Conservation (phyloP, 257 asterid genomes). For the Eucommia ulmoides region DNA sequence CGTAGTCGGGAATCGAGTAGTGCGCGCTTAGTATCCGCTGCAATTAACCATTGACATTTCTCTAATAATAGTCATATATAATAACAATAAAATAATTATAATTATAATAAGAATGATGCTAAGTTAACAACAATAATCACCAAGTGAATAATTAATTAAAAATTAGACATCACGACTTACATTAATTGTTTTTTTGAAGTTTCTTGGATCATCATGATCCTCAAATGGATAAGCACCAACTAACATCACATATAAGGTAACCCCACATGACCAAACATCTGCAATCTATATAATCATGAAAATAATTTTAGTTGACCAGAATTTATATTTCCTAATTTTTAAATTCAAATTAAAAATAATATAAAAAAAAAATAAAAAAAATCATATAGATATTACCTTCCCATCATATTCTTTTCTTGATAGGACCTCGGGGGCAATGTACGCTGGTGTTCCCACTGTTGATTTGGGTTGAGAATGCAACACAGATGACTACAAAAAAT, state of each 20-base stretch:
- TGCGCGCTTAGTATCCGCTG: slow-evolving; percentile 87
- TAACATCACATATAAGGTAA: slow-evolving; percentile 82
- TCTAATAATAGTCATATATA: too few species aligned
- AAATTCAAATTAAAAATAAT: too few species aligned
- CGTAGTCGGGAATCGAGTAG: slow-evolving; percentile 76
- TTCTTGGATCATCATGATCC: too few species aligned
- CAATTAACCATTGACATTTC: too few species aligned
- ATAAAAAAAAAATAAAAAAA: neutral
- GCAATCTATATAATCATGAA: slow-evolving; percentile 45
- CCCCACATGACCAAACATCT: slow-evolving; percentile 99
- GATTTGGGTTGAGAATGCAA: slow-evolving; percentile 92
- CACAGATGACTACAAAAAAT: slow-evolving; percentile 49
- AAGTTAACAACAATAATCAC: neutral
- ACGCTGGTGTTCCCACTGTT: too few species aligned
- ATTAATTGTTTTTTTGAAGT: slow-evolving; percentile 72
- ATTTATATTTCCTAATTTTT: too few species aligned
- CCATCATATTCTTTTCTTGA: slow-evolving; percentile 78
- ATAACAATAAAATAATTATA: neutral
- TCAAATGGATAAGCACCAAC: slow-evolving; percentile 95
- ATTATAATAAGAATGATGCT: too few species aligned
- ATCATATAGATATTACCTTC: slow-evolving; percentile 32
- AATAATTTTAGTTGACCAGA: slow-evolving; percentile 3
- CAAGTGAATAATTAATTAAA: slow-evolving; percentile 3
- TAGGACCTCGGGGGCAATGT: slow-evolving; percentile 87
- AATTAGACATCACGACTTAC: slow-evolving; percentile 24